Evolutionary conservation across 495 filamentous ascomycete species (phyloP).

Genomic region (Tuber microsphaerosporum): DNA sequence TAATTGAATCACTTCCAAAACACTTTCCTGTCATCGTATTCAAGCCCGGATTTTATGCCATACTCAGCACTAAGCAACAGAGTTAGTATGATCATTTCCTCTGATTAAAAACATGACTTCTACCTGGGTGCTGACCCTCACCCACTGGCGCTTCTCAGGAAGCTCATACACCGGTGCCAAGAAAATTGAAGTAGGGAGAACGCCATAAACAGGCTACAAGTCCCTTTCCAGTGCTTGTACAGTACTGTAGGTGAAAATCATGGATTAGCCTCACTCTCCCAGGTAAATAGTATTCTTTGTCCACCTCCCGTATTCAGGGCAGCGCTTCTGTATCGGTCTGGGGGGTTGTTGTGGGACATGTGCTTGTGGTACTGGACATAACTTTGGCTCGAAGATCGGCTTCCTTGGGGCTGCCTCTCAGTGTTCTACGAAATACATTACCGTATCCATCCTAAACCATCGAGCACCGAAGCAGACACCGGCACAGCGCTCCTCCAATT

Average conservation of each 20-base stretch:
- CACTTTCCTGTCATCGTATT: not conserved
- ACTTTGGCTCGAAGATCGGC: not conserved
- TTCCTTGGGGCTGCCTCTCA: not conserved
- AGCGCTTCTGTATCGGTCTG: not conserved
- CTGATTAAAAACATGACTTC: not conserved
- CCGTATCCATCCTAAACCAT: not conserved
- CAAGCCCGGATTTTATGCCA: not conserved
- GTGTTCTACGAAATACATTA: not conserved
- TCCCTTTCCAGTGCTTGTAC: not conserved
- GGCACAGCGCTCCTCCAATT: not conserved
- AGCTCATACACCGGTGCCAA: not conserved
- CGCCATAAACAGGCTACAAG: not conserved
- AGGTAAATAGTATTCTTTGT: not conserved
- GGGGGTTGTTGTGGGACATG: not conserved
- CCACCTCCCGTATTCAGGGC: not conserved
- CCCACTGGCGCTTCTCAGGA: not conserved
- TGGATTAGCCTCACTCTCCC: not conserved
- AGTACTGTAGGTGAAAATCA: not conserved
- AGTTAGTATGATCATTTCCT: not conserved
- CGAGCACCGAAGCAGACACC: not conserved
- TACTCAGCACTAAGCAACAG: not conserved
- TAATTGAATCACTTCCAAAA: not conserved
- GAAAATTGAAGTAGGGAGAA: not conserved
- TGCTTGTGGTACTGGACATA: not conserved
- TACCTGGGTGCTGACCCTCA: not conserved